Evolutionary conservation across 2,329 filamentous ascomycete species (phyloP).

Genomic region (Sarocladium brachiariae): DNA sequence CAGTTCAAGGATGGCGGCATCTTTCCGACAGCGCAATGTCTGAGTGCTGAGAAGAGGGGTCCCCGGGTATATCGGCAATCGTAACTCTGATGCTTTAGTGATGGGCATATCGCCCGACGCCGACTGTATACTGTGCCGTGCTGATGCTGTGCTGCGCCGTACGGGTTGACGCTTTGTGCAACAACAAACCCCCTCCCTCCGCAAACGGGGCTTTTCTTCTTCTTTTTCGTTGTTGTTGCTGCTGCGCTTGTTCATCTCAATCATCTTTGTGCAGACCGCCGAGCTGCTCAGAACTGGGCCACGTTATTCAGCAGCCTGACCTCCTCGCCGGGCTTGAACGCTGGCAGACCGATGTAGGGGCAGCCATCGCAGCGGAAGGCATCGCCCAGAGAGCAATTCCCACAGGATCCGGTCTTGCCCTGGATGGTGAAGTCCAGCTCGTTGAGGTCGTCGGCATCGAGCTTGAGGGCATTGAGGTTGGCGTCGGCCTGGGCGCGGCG

Average conservation of each 20-base stretch:
- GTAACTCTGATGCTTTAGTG: too few species aligned
- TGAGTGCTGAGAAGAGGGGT: too few species aligned
- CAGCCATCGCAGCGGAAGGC: slow-evolving; percentile 69
- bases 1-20: too few species aligned
- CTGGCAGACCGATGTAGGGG: slow-evolving; percentile 85
- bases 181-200: too few species aligned
- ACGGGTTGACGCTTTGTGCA: too few species aligned
- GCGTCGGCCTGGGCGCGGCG: slow-evolving; percentile 58
- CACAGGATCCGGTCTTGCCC: slow-evolving; percentile 91
- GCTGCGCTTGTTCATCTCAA: too few species aligned
- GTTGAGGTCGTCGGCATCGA: slow-evolving; percentile 66
- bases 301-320: slow-evolving; percentile 81
- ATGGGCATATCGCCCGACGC: not conserved
- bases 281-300: slow-evolving; percentile 58
- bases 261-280: not conserved
- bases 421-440: slow-evolving; percentile 97
- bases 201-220: too few species aligned
- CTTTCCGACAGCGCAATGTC: too few species aligned
- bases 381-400: slow-evolving; percentile 89
- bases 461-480: slow-evolving; percentile 64
- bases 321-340: slow-evolving; percentile 96
- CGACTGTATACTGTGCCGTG: too few species aligned
- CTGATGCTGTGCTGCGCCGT: too few species aligned
- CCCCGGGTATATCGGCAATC: too few species aligned
- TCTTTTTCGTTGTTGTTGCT: too few species aligned